A percentile compares a stretch with the other conserved stretches of the same genome.
These are phyloP conservation scores for Lentinula raphanica DNA, from an alignment of 768 basidiomycete genomes.

Conservation along the genomic window DNA sequence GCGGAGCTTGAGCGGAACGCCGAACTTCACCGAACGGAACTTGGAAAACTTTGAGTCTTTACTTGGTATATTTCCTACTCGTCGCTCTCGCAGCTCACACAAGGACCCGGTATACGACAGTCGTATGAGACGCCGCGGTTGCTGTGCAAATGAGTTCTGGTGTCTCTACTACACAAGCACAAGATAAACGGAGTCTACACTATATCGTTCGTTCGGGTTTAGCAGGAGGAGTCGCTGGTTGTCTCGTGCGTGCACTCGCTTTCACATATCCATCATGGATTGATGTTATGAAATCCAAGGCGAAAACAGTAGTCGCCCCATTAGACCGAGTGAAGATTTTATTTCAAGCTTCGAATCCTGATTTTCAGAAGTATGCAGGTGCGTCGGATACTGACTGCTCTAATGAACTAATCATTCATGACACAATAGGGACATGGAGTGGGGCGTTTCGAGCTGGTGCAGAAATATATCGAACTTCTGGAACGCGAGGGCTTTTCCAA, in stretches of 20 bases:
- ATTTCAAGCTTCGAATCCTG: constrained; percentile 94
- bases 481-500: constrained; percentile 81
- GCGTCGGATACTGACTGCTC: constrained; percentile 16
- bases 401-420: not conserved
- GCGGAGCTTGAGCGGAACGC: not conserved
- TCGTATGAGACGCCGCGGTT: constrained; percentile 2
- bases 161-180: constrained; percentile 40
- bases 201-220: constrained; percentile 78
- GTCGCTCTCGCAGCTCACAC: no score
- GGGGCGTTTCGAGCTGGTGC: constrained; percentile 76
- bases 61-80: no score
- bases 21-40: not conserved
- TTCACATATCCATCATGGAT: constrained; percentile 10
- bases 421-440: constrained; percentile 68
- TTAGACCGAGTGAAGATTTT: constrained; percentile 98
- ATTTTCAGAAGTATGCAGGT: constrained; percentile 93
- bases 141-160: constrained; percentile 56
- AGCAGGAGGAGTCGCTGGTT: constrained; percentile 91
- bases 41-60: no score
- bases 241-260: constrained; percentile 60
- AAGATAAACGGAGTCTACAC: constrained; percentile 51
- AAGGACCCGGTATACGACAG: constrained; percentile 15
- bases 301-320: constrained; percentile 92
- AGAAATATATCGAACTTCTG: constrained; percentile 63
- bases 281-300: constrained; percentile 39